These are phyloP conservation scores for Geoglossum glabrum DNA, from an alignment of 495 filamentous ascomycete species.

Conservation along the genomic window DNA sequence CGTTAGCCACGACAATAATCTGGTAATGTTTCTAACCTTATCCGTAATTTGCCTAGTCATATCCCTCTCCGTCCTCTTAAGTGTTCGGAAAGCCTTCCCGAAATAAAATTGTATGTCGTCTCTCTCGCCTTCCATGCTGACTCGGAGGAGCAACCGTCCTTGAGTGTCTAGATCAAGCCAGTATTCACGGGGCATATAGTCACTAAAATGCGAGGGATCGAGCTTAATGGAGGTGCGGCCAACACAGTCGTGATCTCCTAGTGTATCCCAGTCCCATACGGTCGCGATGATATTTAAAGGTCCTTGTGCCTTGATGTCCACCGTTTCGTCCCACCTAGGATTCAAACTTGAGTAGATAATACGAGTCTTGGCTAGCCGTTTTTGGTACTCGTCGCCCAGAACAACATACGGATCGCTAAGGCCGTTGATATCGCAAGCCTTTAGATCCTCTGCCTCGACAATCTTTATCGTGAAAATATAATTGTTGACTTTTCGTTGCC, in stretches of 20 bases:
- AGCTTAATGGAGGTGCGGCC: conserved; percentile 87
- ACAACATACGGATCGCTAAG: conserved; percentile 95
- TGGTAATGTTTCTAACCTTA: conserved; percentile 41
- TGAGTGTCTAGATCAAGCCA: conserved; percentile 97
- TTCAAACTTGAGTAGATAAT: conserved; percentile 84
- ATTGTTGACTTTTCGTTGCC: conserved; percentile 43
- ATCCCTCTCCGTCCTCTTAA: conserved; percentile 89
- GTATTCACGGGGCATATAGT: conserved; percentile 86
- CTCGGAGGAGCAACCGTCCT: conserved; percentile 66
- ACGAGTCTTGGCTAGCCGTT: conserved; percentile 85
- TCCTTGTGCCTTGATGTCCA: conserved; percentile 86
- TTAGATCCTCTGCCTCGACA: conserved; percentile 94
- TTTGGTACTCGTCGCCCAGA: conserved; percentile 91
- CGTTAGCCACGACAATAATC: not conserved
- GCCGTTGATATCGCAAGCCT: conserved; percentile 89
- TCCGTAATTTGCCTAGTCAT: conserved; percentile 98
- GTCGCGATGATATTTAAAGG: conserved; percentile 89
- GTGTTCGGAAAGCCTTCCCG: conserved; percentile 82
- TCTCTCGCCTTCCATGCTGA: conserved; percentile 96
- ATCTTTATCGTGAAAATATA: conserved; percentile 99
- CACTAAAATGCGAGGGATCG: conserved; percentile 84
- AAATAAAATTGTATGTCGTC: conserved; percentile 99
- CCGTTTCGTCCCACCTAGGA: conserved; percentile 91
- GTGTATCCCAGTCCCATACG: conserved; percentile 94
- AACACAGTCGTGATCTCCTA: conserved; percentile 95